phyloP scores from a whole-genome alignment of 2,329 filamentous ascomycete species.

The Alternaria infectoria region DNA sequence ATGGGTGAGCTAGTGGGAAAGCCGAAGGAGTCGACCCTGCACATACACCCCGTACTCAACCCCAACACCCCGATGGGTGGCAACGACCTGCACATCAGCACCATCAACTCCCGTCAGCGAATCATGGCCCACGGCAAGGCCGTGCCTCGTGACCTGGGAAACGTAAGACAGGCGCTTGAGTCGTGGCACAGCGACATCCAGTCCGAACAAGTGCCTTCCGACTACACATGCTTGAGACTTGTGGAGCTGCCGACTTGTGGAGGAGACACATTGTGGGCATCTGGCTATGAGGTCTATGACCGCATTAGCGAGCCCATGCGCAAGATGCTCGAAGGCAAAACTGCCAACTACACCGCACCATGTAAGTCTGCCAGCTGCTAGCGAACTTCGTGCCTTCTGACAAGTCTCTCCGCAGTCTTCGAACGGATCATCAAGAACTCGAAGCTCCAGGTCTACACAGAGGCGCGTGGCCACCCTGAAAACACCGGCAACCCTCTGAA shows the following conservation, averaged over 20 bases:
- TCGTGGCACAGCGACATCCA: conserved; percentile 9
- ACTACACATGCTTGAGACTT: conserved; percentile 8
- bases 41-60: conserved; percentile 6
- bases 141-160: conserved; percentile 3
- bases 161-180: conserved; percentile 2
- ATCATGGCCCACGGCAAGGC: conserved; percentile 3
- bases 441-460: conserved; percentile 1
- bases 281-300: conserved; percentile 6
- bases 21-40: conserved; percentile 5
- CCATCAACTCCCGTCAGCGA: conserved; percentile 9
- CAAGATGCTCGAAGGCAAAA: conserved; percentile 2
- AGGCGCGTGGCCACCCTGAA: conserved; percentile 55
- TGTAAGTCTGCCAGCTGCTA: not conserved
- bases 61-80: conserved; percentile 2
- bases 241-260: not conserved
- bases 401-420: not conserved
- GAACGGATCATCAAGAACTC: conserved; percentile 6
- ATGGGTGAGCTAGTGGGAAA: conserved; percentile 5
- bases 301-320: conserved; percentile 9
- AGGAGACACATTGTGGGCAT: conserved; percentile 10
- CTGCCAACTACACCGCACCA: conserved; percentile 7
- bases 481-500: conserved; percentile 57
- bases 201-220: conserved; percentile 7
- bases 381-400: not conserved
- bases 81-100: conserved; percentile 7